Evolutionary conservation across 345 rosid species (phyloP), one percentile per base, ranked within the genome.

Genomic region (Corchorus capsularis): DNA sequence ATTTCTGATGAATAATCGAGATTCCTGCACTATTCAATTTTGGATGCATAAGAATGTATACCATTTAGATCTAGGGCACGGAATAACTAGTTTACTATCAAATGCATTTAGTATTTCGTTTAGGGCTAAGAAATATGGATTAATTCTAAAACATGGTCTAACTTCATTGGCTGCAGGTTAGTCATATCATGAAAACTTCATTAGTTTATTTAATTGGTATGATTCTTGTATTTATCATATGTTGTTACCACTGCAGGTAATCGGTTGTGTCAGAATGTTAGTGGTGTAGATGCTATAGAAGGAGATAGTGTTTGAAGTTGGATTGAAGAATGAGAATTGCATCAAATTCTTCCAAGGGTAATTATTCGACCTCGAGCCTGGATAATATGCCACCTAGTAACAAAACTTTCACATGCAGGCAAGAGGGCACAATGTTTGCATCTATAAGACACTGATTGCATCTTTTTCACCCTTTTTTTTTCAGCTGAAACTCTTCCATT

Each of bases 401-500:
- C 27, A 39, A 41, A 55, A 22, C 46, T 27, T 19, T 52, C 61
- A 41, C 13, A 53, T 57, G 50, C 27, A 35, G 22, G 62, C 78
- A 46, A 37, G 64, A 74, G 35, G 56, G 53, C 16, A 14, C 71
- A 17, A 77, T 79, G 67, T 79, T 77, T 74, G 59, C 79, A 60
- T 62, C 68, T 27, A 56, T 2, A 41, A 65, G 56, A 63, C 57
- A 66, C 50, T 27, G 74, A 17, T 20, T 78, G 49, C 61, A n/a
- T 8, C 10, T 32, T 53, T 22, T 15, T 43, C 55, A 8, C 13
- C 13, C 46, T 27, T 12, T 15, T 54, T 27, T 27, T 73, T 43
- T 52, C 60, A 78, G 75, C 78, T 76, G 75, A 72, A 77, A 68
- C 60, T 73, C 62, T 68, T 27, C 34, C 59, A n/a, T 75, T 77